Evolutionary conservation across 192 early-diverging fungal genomes (phyloP).

Genomic region (Podila verticillata): DNA sequence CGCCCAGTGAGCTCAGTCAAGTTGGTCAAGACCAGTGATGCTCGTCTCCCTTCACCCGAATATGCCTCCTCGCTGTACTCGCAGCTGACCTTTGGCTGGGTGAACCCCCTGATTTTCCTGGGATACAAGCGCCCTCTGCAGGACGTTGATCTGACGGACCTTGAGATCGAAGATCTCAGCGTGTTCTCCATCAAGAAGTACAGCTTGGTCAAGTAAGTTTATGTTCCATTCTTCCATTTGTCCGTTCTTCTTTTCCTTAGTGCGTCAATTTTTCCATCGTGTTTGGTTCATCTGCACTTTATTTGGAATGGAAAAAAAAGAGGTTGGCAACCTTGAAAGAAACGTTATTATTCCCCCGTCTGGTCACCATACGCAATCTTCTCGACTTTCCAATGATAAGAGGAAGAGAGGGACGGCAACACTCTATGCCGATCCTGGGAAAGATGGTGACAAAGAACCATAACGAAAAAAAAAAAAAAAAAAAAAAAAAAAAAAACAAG

Average conservation of each 20-base stretch:
- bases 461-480: too few relatives aligned
- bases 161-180: conserved; percentile 57
- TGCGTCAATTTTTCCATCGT: neutral
- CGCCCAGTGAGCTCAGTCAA: neutral
- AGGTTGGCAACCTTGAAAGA: neutral
- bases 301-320: conserved; percentile 2
- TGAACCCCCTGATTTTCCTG: conserved; percentile 48
- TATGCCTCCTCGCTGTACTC: conserved; percentile 48
- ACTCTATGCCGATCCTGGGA: too few relatives aligned
- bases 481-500: too few relatives aligned
- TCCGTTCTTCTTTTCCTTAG: neutral
- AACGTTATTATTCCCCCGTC: neutral
- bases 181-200: conserved; percentile 24
- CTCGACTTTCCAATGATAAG: too few relatives aligned
- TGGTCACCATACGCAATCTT: too few relatives aligned
- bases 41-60: conserved; percentile 29
- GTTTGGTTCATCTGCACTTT: neutral
- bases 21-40: conserved; percentile 16
- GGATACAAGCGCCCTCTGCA: conserved; percentile 67
- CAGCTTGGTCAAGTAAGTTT: conserved; percentile 33
- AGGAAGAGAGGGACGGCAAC: too few relatives aligned
- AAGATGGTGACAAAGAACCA: too few relatives aligned
- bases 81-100: conserved; percentile 49
- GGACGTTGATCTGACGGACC: conserved; percentile 66
- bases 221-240: neutral